phyloP scores from a whole-genome alignment of 2,329 filamentous ascomycete genomes.

The Alternaria brassicicola region DNA sequence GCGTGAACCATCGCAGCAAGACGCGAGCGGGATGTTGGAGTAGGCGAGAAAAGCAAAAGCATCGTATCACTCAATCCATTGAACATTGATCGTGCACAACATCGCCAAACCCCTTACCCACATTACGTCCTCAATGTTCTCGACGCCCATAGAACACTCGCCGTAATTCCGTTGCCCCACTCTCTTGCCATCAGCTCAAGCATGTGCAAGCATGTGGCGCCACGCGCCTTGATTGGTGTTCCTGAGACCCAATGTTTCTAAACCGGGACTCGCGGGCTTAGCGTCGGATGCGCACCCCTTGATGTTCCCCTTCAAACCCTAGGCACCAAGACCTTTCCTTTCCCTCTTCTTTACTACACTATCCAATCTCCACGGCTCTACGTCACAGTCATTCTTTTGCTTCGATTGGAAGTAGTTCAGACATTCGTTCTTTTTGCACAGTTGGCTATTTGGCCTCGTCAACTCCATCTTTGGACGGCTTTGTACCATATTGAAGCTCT shows the following conservation, averaged over 20 bases:
- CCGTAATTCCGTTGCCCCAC: constrained; percentile 20
- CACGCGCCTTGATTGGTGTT: constrained; percentile 22
- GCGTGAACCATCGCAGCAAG: neutral
- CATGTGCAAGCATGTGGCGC: constrained; percentile 5
- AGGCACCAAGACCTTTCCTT: constrained; percentile 6
- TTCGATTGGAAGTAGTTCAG: constrained; percentile 14
- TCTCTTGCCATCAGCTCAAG: constrained; percentile 8
- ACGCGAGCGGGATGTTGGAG: neutral
- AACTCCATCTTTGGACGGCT: neutral
- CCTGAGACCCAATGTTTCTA: constrained; percentile 16
- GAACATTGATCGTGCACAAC: neutral
- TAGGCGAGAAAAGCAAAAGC: neutral
- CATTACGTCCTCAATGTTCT: constrained; percentile 1
- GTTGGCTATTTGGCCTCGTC: neutral
- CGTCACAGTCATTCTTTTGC: constrained; percentile 36
- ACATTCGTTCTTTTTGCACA: constrained; percentile 20
- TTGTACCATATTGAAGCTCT: neutral
- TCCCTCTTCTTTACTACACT: constrained; percentile 17
- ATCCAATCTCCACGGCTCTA: constrained; percentile 15
- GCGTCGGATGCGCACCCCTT: constrained; percentile 18
- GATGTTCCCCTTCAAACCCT: constrained; percentile 26
- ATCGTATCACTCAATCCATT: neutral
- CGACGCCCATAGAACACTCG: neutral
- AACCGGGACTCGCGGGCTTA: constrained; percentile 9
- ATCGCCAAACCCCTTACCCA: neutral